Conservation (phyloP, 2,329 filamentous ascomycete species). For the Sporothrix brasiliensis region DNA sequence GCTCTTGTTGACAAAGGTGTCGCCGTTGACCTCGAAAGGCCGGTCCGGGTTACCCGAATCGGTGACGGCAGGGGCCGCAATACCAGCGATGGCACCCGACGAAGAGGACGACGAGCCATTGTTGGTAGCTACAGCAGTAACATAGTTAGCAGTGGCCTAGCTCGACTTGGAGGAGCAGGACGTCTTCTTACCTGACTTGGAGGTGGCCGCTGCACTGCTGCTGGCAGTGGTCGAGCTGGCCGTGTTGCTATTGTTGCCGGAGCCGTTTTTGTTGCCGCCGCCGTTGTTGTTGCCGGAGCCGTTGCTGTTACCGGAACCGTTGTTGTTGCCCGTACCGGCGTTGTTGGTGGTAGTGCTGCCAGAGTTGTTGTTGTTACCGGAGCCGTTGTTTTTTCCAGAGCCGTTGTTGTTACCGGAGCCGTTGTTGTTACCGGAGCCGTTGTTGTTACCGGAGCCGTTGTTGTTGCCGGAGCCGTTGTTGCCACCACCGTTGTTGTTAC, state of each 20-base stretch:
- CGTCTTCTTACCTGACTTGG: conserved; percentile 22
- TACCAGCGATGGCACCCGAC: conserved; percentile 51
- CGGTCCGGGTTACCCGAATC: conserved; percentile 53
- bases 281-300: conserved; percentile 30
- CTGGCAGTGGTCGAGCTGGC: too few relatives aligned
- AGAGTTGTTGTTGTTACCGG: conserved; percentile 11
- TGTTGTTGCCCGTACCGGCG: neutral
- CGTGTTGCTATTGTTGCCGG: too few relatives aligned
- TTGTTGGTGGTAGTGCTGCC: too few relatives aligned
- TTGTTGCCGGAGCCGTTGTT: too few relatives aligned
- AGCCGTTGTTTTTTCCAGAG: conserved; percentile 24
- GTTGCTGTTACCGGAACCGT: neutral
- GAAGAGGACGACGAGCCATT: conserved; percentile 31
- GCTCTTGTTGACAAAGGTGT: conserved; percentile 59
- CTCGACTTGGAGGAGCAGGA: conserved; percentile 3
- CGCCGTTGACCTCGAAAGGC: conserved; percentile 60
- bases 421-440: too few relatives aligned
- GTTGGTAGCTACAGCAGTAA: conserved; percentile 33
- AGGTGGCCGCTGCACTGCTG: neutral
- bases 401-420: conserved; percentile 28
- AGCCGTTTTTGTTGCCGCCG: conserved; percentile 6
- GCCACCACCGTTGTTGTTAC: neutral
- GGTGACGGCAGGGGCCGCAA: conserved; percentile 54
- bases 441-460: conserved; percentile 26
- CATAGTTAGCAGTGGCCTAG: conserved; percentile 30